A percentile compares a stretch with the other conserved stretches of the same genome.
phyloP scores from a whole-genome alignment of 177 flowering plant genomes.

The Vitis hybrid region DNA sequence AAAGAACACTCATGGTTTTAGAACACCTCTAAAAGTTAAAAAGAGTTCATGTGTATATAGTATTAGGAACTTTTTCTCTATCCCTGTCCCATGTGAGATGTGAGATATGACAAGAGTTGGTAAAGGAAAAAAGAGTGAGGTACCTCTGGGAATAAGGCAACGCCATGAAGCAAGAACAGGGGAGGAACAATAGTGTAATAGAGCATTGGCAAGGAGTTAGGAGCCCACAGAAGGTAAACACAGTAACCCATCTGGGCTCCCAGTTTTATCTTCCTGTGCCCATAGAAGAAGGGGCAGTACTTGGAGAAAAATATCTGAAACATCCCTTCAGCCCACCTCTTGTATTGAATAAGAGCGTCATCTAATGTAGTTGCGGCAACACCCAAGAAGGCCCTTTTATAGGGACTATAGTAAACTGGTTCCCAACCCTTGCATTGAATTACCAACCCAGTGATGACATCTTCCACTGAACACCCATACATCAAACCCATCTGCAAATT shows the following conservation, averaged over 20 bases:
- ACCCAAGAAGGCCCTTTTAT: slow-evolving; percentile 22
- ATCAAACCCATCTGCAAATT: slow-evolving; percentile 33
- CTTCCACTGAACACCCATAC: slow-evolving; percentile 39
- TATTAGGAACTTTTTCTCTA: too few relatives aligned
- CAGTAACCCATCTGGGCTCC: slow-evolving; percentile 51
- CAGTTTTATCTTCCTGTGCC: slow-evolving; percentile 28
- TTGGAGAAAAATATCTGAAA: slow-evolving; percentile 35
- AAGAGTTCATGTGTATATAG: too few relatives aligned
- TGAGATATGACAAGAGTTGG: too few relatives aligned
- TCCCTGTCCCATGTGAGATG: too few relatives aligned
- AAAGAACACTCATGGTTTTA: too few relatives aligned
- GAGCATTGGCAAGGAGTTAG: slow-evolving; percentile 39
- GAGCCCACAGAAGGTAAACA: slow-evolving; percentile 51
- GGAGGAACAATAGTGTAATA: slow-evolving; percentile 56
- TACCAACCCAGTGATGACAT: slow-evolving; percentile 29
- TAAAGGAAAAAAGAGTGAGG: neutral
- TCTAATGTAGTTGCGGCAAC: slow-evolving; percentile 24
- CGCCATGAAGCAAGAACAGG: slow-evolving; percentile 50
- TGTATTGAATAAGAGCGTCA: slow-evolving; percentile 26
- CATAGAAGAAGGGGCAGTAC: slow-evolving; percentile 33
- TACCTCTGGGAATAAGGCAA: slow-evolving; percentile 70
- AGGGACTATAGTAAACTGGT: slow-evolving; percentile 27
- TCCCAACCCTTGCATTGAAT: slow-evolving; percentile 35
- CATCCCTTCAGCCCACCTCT: slow-evolving; percentile 40
- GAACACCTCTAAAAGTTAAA: too few relatives aligned